phyloP scores from a whole-genome alignment of 768 basidiomycete genomes.

The Auriculariales sp. region DNA sequence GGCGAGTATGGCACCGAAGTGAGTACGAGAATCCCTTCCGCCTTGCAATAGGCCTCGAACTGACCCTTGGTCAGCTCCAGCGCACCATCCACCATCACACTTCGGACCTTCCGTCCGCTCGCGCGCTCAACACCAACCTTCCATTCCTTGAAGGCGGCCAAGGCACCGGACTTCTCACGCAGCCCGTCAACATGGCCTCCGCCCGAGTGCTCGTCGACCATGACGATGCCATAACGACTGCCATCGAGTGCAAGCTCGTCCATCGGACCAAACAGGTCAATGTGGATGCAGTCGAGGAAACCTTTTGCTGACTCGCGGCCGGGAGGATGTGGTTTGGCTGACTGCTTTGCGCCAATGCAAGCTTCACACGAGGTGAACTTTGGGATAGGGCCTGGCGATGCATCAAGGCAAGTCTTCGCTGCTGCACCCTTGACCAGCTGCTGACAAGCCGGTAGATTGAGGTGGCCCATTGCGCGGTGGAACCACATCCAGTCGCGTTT shows the following conservation, averaged over 20 bases:
- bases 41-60: no score
- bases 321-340: background rate
- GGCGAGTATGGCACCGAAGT: no score
- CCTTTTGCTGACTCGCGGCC: background rate
- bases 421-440: background rate
- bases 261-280: background rate
- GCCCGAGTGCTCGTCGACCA: background rate
- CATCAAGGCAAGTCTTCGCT: background rate
- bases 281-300: background rate
- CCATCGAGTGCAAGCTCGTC: background rate
- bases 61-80: constrained; percentile 5
- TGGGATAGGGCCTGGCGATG: background rate
- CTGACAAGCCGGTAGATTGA: background rate
- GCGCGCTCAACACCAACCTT: constrained; percentile 5
- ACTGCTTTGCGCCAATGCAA: background rate
- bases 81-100: constrained; percentile 6
- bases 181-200: background rate
- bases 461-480: background rate
- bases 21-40: no score
- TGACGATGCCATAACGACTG: background rate
- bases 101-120: constrained; percentile 3
- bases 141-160: constrained; percentile 4
- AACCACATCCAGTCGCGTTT: background rate
- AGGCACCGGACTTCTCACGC: background rate
- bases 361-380: background rate